These are phyloP conservation scores for Trichoderma polysporum DNA, from an alignment of 2,329 filamentous ascomycete genomes.

Conservation along the genomic window DNA sequence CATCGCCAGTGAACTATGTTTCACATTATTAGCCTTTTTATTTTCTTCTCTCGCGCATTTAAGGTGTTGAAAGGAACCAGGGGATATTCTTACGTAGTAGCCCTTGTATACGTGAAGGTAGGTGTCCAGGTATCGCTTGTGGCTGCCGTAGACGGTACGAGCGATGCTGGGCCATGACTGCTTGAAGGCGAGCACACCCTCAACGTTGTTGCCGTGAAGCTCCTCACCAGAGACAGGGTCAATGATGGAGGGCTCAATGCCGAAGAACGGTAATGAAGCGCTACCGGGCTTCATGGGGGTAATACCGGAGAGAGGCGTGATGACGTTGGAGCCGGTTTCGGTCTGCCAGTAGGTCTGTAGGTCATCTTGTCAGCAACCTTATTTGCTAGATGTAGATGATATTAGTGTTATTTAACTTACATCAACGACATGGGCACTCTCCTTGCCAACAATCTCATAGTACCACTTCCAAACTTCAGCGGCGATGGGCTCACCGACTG, in stretches of 20 bases:
- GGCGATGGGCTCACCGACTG: conserved; percentile 95
- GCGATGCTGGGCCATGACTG: conserved; percentile 99
- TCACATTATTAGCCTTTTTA: conserved; percentile 9
- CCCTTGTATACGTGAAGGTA: conserved; percentile 98
- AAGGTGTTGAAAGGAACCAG: neutral
- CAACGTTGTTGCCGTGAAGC: conserved; percentile 91
- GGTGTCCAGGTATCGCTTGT: conserved; percentile 98
- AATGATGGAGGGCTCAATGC: conserved; percentile 95
- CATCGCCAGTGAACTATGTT: conserved; percentile 80
- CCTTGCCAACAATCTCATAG: conserved; percentile 89
- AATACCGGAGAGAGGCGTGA: conserved; percentile 86
- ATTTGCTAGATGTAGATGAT: too few species aligned
- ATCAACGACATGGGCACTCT: conserved; percentile 90
- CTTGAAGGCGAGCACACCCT: conserved; percentile 96
- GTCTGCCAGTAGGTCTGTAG: conserved; percentile 98
- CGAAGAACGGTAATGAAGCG: conserved; percentile 95
- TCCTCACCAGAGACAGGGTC: conserved; percentile 94
- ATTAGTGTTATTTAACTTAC: conserved; percentile 52
- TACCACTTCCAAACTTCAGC: conserved; percentile 99
- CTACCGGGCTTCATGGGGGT: conserved; percentile 96
- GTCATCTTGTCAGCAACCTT: conserved; percentile 25
- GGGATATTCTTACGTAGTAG: conserved; percentile 77
- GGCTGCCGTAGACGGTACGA: conserved; percentile 93
- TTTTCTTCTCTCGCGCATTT: neutral
- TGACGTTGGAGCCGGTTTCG: conserved; percentile 95